Percentiles rank a stretch among this genome's conserved stretches.
These are phyloP conservation scores for Botryotinia convoluta DNA, from an alignment of 2,329 filamentous ascomycete genomes.

Conservation along the genomic window DNA sequence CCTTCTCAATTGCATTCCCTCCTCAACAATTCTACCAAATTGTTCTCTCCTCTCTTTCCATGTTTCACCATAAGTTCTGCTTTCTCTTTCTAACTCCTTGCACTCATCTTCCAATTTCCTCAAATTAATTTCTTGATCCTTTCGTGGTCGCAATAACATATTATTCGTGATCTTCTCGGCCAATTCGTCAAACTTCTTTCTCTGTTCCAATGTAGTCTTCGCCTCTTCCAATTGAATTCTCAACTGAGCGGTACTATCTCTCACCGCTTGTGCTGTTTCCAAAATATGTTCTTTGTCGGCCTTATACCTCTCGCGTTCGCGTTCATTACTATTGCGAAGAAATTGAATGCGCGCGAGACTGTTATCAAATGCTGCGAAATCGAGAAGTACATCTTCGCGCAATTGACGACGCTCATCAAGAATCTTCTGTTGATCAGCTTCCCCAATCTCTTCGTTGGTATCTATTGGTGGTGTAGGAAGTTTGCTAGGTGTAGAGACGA, in stretches of 20 bases:
- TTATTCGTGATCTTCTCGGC: conserved; percentile 85
- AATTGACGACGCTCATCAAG: conserved; percentile 63
- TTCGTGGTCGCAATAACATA: conserved; percentile 73
- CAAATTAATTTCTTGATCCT: conserved; percentile 75
- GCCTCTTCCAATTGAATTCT: conserved; percentile 74
- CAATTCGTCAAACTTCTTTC: conserved; percentile 84
- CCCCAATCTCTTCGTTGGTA: conserved; percentile 40
- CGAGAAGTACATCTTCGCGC: conserved; percentile 78
- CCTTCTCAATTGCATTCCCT: conserved; percentile 80
- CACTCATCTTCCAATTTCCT: conserved; percentile 86
- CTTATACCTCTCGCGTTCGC: conserved; percentile 80
- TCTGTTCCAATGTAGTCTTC: conserved; percentile 69
- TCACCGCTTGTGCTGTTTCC: conserved; percentile 72
- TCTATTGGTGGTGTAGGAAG: conserved; percentile 68
- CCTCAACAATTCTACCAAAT: conserved; percentile 84
- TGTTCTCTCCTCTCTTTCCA: conserved; percentile 84
- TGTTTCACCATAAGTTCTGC: conserved; percentile 73
- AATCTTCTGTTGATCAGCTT: conserved; percentile 49
- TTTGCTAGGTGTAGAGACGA: conserved; percentile 55
- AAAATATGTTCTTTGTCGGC: conserved; percentile 77
- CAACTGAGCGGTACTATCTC: conserved; percentile 69
- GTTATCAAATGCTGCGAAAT: conserved; percentile 85
- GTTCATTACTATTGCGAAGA: conserved; percentile 75
- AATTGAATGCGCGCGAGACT: conserved; percentile 86
- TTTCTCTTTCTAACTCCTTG: conserved; percentile 79